Percentiles rank a stretch among this genome's conserved stretches.
phyloP scores from a whole-genome alignment of 2,329 filamentous ascomycete genomes.

The Penicillium brevicompactum region DNA sequence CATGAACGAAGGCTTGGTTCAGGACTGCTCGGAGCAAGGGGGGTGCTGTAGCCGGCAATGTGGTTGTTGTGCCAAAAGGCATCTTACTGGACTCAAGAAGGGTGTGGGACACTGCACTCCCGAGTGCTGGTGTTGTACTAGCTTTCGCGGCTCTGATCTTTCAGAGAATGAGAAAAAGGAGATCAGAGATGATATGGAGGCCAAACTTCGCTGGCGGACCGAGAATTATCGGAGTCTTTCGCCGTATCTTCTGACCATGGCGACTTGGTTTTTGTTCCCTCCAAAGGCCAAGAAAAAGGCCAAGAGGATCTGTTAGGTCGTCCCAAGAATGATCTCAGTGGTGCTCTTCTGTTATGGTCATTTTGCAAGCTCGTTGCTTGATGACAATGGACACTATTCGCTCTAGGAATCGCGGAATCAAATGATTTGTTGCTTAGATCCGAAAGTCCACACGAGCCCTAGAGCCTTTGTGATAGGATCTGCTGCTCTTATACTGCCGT shows the following conservation, averaged over 20 bases:
- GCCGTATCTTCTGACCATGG: neutral
- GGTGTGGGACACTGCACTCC: slow-evolving; percentile 12
- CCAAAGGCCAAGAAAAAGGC: no score
- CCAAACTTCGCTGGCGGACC: neutral
- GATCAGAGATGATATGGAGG: neutral
- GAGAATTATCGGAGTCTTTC: neutral
- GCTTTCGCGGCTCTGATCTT: slow-evolving; percentile 4
- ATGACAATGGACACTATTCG: no score
- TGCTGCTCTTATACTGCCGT: no score
- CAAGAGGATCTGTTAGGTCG: no score
- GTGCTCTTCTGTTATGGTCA: no score
- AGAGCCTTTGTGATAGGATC: no score
- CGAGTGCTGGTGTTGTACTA: slow-evolving; percentile 12
- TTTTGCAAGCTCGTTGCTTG: no score
- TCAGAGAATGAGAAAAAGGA: neutral
- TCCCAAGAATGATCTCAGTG: no score
- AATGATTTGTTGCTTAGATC: no score
- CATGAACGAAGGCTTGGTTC: slow-evolving; percentile 11
- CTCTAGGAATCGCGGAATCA: no score
- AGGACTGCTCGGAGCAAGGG: slow-evolving; percentile 7
- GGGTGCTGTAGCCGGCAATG: slow-evolving; percentile 16
- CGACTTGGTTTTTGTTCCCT: neutral
- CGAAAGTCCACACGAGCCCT: no score
- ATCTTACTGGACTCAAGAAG: neutral
- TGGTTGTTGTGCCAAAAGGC: slow-evolving; percentile 8